These are phyloP conservation scores for Phytophthora syringae DNA, from an alignment of 352 stramenopile genomes.

Conservation along the genomic window DNA sequence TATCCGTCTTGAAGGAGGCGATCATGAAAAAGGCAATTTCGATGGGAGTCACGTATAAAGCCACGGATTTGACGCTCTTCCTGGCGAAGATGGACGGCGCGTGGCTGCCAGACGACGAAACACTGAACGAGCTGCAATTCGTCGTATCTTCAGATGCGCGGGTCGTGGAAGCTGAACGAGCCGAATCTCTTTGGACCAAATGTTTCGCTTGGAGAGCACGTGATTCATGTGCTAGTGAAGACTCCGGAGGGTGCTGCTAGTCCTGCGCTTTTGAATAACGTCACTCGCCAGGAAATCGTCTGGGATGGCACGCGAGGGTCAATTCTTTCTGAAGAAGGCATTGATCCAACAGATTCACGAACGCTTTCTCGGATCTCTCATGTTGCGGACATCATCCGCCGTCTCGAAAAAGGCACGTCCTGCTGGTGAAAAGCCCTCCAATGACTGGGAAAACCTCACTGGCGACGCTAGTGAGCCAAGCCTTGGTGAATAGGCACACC, in stretches of 20 bases:
- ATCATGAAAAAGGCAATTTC: background rate
- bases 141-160: background rate
- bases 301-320: background rate
- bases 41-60: background rate
- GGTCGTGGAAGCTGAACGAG: constrained; percentile 11
- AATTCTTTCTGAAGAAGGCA: background rate
- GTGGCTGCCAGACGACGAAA: constrained; percentile 17
- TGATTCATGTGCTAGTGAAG: constrained; percentile 9
- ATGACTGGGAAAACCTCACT: no score
- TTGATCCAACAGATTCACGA: constrained; percentile 8
- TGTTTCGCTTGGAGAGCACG: constrained; percentile 13
- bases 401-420: constrained; percentile 6
- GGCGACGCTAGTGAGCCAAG: no score
- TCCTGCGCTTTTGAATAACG: constrained; percentile 9
- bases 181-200: constrained; percentile 1
- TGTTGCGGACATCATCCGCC: constrained; percentile 1
- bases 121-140: constrained; percentile 11
- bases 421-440: no score
- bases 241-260: background rate
- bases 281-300: background rate
- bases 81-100: constrained; percentile 8
- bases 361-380: constrained; percentile 4
- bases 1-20: background rate
- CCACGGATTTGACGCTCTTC: constrained; percentile 9
- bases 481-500: no score